Conservation (phyloP, 1,284 basidiomycete genomes). For the Hypsizygus ulmarius region DNA sequence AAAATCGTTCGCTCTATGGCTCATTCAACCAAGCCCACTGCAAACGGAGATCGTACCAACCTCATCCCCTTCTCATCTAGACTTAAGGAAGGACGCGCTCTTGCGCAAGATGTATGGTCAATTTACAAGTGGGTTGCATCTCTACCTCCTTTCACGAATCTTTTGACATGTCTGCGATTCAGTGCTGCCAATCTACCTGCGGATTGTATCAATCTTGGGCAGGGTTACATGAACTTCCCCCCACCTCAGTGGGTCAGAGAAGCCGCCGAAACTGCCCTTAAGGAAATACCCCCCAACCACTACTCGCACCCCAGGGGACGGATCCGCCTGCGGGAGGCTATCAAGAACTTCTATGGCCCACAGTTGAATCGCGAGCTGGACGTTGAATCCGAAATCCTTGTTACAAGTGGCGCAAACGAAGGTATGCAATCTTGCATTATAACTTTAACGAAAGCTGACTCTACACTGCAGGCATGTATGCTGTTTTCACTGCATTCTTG, state of each 20-base stretch:
- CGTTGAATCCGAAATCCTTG: slow-evolving; percentile 85
- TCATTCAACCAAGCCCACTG: slow-evolving; percentile 13
- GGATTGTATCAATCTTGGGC: slow-evolving; percentile 90
- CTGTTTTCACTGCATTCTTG: slow-evolving; percentile 85
- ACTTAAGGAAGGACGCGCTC: slow-evolving; percentile 68
- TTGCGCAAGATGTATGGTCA: slow-evolving; percentile 87
- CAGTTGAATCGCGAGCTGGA: slow-evolving; percentile 75
- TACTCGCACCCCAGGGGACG: slow-evolving; percentile 91
- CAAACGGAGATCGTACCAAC: slow-evolving; percentile 41
- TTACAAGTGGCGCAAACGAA: slow-evolving; percentile 96
- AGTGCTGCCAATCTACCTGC: slow-evolving; percentile 83
- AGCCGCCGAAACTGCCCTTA: slow-evolving; percentile 73
- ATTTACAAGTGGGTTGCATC: slow-evolving; percentile 75
- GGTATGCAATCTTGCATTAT: slow-evolving; percentile 43
- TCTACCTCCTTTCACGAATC: slow-evolving; percentile 12
- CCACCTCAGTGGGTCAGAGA: slow-evolving; percentile 84
- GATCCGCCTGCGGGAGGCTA: slow-evolving; percentile 80
- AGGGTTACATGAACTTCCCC: slow-evolving; percentile 92
- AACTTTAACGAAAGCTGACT: not conserved
- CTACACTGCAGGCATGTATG: slow-evolving; percentile 72
- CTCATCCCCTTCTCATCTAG: slow-evolving; percentile 66
- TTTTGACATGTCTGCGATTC: slow-evolving; percentile 10
- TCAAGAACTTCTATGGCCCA: slow-evolving; percentile 75
- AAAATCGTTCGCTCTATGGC: slow-evolving; percentile 21
- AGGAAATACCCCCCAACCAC: slow-evolving; percentile 72